Evolutionary conservation across 2,329 filamentous ascomycete genomes (phyloP), one percentile per base, ranked within the genome.

Genomic region (Blumeria graminis): DNA sequence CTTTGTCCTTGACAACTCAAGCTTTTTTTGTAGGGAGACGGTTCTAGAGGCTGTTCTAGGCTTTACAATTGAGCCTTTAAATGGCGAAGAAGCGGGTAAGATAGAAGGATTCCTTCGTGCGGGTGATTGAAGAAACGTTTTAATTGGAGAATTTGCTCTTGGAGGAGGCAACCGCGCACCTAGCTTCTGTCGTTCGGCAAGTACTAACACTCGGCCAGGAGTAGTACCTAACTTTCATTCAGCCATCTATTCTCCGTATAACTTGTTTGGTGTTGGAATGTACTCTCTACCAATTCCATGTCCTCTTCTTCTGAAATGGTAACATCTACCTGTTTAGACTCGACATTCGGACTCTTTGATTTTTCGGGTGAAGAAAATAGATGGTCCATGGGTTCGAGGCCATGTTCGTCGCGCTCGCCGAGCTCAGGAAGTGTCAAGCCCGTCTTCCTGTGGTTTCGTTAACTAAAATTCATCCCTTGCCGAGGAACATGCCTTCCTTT

Each of bases 351-450:
- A 35, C 56, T 60, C 22, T 57, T n/a, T 8, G 56, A 28, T 46
- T 57, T 57, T 32, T 57, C 56, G 11, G 56, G 56, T 18, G 89
- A 94, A 8, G 89, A 95, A 69, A 94, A 94, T 61, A 96, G 79
- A 62, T 80, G 79, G 38, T 90, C 85, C 58, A 94, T 76, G 38
- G 86, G 83, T 67, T 95, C 87, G 72, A 98, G 81, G 68, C 90
- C 92, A 74, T 94, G 75, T 67, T 93, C 88, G 70, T 96, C 90
- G 70, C 87, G 84, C 59, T 81, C 73, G 55, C 86, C 86, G 56
- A 74, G 80, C 64, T 94, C 86, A 64, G 80, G 78, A 35, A 96
- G 70, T 0, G 80, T 84, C 32, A 94, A 77, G 48, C 92, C 92
- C 0, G 92, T 98, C 76, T 94, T 93, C 63, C 90, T 95, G 62